Evolutionary conservation across 1,139 yeast genomes (phyloP).

Genomic region (Saccharomyces pastorianus): DNA sequence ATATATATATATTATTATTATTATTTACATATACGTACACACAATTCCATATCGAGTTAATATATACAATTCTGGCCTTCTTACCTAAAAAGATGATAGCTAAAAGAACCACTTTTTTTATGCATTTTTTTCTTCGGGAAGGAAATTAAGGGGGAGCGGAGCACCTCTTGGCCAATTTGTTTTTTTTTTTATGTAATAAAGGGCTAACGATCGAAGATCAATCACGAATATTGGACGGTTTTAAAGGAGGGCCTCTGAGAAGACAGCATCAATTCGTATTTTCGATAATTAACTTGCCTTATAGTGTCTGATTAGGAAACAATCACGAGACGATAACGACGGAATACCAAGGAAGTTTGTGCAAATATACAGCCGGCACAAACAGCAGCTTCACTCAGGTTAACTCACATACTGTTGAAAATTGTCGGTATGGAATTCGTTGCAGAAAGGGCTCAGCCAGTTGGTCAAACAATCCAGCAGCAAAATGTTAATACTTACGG

Average conservation of each 20-base stretch:
- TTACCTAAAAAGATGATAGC: neutral
- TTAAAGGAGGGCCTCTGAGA: neutral
- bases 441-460: slow-evolving; percentile 2
- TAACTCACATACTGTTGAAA: neutral
- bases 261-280: neutral
- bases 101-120: neutral
- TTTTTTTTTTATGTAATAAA: neutral
- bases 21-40: neutral
- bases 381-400: neutral
- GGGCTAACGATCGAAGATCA: neutral
- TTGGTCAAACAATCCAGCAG: slow-evolving; percentile 9
- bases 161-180: neutral
- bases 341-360: neutral
- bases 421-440: neutral
- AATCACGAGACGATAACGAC: neutral
- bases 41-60: neutral
- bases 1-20: neutral
- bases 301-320: neutral
- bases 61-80: neutral
- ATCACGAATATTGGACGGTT: neutral
- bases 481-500: slow-evolving; percentile 11
- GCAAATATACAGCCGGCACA: neutral
- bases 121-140: neutral
- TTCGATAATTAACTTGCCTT: neutral
- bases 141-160: neutral